Conservation (phyloP, 768 basidiomycete species). For the Calocybe gangraenosa region DNA sequence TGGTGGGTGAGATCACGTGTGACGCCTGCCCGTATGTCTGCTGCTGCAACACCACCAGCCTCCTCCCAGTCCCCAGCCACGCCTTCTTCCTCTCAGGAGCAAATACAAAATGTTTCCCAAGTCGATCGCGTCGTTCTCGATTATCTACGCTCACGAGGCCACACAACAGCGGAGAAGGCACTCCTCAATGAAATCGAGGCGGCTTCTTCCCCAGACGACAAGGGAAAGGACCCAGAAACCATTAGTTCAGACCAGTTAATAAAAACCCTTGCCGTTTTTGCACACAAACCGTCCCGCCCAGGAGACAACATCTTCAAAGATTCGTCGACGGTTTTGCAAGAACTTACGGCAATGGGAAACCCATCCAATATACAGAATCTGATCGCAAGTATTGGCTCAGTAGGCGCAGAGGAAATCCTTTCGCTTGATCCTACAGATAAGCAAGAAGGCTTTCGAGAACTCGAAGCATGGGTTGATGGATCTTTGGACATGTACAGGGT, state of each 20-base stretch:
- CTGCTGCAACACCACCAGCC: conserved; percentile 39
- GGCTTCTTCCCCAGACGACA: conserved; percentile 39
- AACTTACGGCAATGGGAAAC: conserved; percentile 65
- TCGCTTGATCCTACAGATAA: conserved; percentile 81
- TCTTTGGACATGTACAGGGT: conserved; percentile 90
- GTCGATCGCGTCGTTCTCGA: conserved; percentile 43
- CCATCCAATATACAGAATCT: conserved; percentile 70
- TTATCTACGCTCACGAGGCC: conserved; percentile 46
- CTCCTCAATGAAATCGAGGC: conserved; percentile 41
- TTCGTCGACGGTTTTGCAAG: conserved; percentile 58
- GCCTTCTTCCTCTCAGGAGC: conserved; percentile 41
- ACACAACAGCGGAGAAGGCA: conserved; percentile 44
- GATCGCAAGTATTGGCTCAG: conserved; percentile 71
- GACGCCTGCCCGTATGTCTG: conserved; percentile 21
- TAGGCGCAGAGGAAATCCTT: conserved; percentile 80
- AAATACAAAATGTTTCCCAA: conserved; percentile 29
- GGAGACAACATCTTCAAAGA: conserved; percentile 74
- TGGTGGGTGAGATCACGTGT: too few species aligned
- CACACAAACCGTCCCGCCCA: conserved; percentile 61
- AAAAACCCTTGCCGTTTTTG: conserved; percentile 59
- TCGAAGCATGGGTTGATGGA: conserved; percentile 87
- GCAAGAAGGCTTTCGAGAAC: conserved; percentile 79
- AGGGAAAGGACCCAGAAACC: conserved; percentile 38
- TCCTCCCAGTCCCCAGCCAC: conserved; percentile 45
- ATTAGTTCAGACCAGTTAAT: conserved; percentile 46